A percentile compares a stretch with the other conserved stretches of the same genome.
These are phyloP conservation scores for Pisolithus marmoratus DNA, from an alignment of 768 basidiomycete species.

Conservation along the genomic window DNA sequence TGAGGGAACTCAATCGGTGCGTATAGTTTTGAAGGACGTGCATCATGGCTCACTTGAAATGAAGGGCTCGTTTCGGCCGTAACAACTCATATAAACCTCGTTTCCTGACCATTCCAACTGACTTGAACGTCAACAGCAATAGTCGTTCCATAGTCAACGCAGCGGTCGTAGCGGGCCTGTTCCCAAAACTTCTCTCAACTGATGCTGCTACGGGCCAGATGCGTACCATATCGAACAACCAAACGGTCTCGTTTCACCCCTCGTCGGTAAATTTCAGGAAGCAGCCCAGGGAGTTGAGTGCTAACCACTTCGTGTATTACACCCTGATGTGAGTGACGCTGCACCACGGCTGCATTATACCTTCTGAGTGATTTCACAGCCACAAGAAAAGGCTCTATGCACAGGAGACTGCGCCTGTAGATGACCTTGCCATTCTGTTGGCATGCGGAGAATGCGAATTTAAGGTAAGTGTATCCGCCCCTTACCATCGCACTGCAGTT, in stretches of 20 bases:
- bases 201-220: slow-evolving; percentile 58
- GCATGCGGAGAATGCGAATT: slow-evolving; percentile 89
- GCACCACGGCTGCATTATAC: not conserved
- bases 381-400: slow-evolving; percentile 90
- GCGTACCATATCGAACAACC: slow-evolving; percentile 79
- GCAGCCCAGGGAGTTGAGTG: slow-evolving; percentile 63
- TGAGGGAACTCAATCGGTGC: slow-evolving; percentile 67
- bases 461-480: slow-evolving; percentile 46
- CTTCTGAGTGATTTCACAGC: slow-evolving; percentile 38
- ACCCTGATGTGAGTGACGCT: slow-evolving; percentile 65
- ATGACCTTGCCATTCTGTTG: slow-evolving; percentile 74
- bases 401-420: slow-evolving; percentile 90
- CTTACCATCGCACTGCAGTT: slow-evolving; percentile 1
- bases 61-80: slow-evolving; percentile 70
- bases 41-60: slow-evolving; percentile 2
- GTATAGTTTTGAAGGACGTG: not conserved
- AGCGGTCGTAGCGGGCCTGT: slow-evolving; percentile 79
- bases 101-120: slow-evolving; percentile 69
- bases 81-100: slow-evolving; percentile 46
- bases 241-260: slow-evolving; percentile 76
- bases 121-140: slow-evolving; percentile 61
- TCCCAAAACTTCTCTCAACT: slow-evolving; percentile 82
- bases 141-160: slow-evolving; percentile 70
- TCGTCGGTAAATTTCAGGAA: slow-evolving; percentile 84
- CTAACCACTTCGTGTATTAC: slow-evolving; percentile 76